A percentile compares a stretch with the other conserved stretches of the same genome.
These are phyloP conservation scores for Myxozyma mucilagina DNA, from an alignment of 805 yeast genomes.

Conservation along the genomic window DNA sequence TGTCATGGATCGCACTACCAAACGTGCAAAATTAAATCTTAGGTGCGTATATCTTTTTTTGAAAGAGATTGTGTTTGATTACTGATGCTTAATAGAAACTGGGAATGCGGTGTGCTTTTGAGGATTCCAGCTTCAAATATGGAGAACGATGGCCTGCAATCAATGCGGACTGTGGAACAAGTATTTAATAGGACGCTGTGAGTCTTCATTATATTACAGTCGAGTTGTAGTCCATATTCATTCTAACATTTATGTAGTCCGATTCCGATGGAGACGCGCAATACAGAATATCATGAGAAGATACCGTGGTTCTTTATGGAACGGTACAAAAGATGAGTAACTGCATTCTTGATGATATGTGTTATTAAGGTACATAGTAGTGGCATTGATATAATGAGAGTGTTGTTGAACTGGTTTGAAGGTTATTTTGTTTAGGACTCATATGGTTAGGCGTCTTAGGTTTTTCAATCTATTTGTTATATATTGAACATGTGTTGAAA, in stretches of 20 bases:
- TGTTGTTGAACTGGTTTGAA: no score
- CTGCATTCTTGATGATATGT: not conserved
- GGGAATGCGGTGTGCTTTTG: slow-evolving; percentile 31
- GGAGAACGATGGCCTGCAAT: not conserved
- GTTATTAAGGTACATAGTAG: not conserved
- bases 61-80: not conserved
- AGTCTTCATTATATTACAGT: not conserved
- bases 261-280: slow-evolving; percentile 23
- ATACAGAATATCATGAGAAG: slow-evolving; percentile 11
- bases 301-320: slow-evolving; percentile 29
- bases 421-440: no score
- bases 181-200: slow-evolving; percentile 13
- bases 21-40: slow-evolving; percentile 12
- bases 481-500: no score
- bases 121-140: slow-evolving; percentile 7
- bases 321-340: not conserved
- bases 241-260: slow-evolving; percentile 4
- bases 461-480: no score
- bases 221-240: not conserved
- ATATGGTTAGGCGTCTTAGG: no score
- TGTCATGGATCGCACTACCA: slow-evolving; percentile 13
- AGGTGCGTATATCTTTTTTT: not conserved
- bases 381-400: not conserved
- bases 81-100: slow-evolving; percentile 15
- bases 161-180: not conserved